Conservation (phyloP, 768 basidiomycete species). For the Suillus clintonianus region DNA sequence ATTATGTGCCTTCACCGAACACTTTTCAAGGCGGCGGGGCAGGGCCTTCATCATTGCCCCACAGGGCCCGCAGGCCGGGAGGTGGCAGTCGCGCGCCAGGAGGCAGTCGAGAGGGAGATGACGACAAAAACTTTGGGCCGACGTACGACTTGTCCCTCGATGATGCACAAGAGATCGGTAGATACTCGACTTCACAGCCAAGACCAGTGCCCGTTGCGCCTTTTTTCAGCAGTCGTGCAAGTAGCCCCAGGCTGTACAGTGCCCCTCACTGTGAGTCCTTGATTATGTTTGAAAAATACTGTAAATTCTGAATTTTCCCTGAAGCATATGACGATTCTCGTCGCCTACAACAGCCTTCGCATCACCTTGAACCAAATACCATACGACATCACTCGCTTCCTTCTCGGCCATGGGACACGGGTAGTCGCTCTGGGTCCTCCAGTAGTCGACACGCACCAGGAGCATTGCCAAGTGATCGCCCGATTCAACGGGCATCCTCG, state of each 20-base stretch:
- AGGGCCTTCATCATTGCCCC: constrained; percentile 43
- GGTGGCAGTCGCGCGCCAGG: constrained; percentile 7
- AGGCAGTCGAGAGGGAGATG: constrained; percentile 15
- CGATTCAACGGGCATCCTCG: constrained; percentile 21
- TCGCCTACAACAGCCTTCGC: constrained; percentile 17
- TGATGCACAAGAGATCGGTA: constrained; percentile 18
- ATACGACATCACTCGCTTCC: constrained; percentile 28
- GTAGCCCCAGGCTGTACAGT: not conserved
- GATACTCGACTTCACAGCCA: constrained; percentile 11
- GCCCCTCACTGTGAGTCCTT: not conserved
- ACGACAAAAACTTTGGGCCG: constrained; percentile 13
- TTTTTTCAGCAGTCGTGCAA: constrained; percentile 2
- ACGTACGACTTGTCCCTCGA: constrained; percentile 19
- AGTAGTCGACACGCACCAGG: constrained; percentile 14
- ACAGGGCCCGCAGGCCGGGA: constrained; percentile 9
- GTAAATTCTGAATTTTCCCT: not conserved
- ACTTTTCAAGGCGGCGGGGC: constrained; percentile 43
- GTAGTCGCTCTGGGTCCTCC: constrained; percentile 25
- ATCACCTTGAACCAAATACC: constrained; percentile 19
- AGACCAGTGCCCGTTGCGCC: constrained; percentile 14
- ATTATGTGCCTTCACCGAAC: constrained; percentile 14
- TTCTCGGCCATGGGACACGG: constrained; percentile 24
- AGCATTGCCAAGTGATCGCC: constrained; percentile 14
- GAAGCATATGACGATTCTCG: constrained; percentile 14
- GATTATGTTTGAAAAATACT: not conserved